Base-by-base conservation (phyloP, 352 stramenopile species). In the Globisporangium iwayamae region DNA sequence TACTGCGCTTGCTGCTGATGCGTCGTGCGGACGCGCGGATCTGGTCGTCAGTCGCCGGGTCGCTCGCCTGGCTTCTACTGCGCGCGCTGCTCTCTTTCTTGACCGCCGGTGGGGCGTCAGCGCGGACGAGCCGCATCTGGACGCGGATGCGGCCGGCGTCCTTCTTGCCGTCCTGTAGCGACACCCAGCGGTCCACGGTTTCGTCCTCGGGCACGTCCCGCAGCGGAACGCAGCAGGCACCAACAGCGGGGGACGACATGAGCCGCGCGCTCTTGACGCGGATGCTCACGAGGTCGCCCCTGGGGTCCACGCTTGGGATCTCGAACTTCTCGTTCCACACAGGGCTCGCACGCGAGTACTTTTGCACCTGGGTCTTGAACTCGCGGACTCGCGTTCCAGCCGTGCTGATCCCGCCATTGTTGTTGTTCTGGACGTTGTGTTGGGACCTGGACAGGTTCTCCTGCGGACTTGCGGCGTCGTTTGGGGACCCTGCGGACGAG, bases 311-410 rank as follows among this genome's bases (percentile, higher is more conserved):
- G 3, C 86, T 70, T 2, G 79, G 69, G 46, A 91, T 78, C 53
- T 90, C 84, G 56, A 91, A 91, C 62, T 86, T 90, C 55, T 93
- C 84, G 65, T 93, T 90, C 84, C 84, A 93, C 10, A 88, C 70
- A 3, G 79, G 76, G 54, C 77, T 81, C 7, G 68, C 51, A 25
- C 69, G 68, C 30, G 71, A 76, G 14, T 69, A 79, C 56, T 90
- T 90, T 53, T 89, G 80, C 50, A 86, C 73, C 43, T 82, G 65
- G 5, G 84, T 93, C 75, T 91, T 91, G 48, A 84, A 62, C 11
- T 89, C 71, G 46, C 80, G 65, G 58, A 83, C 74, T 38, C 64
- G 65, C 10, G 63, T 57, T 10, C 45, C 60, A 3, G 11, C 41
- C 51, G 52, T 58, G 60, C 36, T 46, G 48, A 59, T 36, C 3